Conservation (phyloP, 2,329 filamentous ascomycete species). For the Tolypocladium ovalisporum region DNA sequence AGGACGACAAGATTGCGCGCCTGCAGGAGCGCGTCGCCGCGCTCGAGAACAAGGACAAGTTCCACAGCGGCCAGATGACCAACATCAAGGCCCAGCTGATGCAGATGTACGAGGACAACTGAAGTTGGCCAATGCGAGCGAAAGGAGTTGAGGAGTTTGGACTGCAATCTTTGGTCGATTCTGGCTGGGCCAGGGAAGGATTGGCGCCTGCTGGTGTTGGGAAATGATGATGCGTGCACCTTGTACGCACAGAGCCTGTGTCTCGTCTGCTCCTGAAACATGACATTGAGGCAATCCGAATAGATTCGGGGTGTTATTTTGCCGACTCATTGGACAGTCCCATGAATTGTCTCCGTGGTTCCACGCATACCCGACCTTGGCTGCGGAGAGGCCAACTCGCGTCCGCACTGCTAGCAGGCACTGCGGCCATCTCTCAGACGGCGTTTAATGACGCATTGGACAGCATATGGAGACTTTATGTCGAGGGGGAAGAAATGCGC, state of each 20-base stretch:
- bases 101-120: constrained; percentile 24
- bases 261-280: no score
- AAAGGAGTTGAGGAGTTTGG: not conserved
- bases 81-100: constrained; percentile 26
- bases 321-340: no score
- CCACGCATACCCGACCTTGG: no score
- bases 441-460: not conserved
- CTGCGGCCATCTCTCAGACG: not conserved
- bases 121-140: not conserved
- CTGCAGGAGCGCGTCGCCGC: constrained; percentile 24
- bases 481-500: not conserved
- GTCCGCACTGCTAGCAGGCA: not conserved
- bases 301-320: no score
- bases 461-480: not conserved
- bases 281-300: no score
- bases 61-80: constrained; percentile 21
- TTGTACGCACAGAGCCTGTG: not conserved
- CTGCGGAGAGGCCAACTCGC: no score
- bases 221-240: no score
- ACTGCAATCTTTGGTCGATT: not conserved
- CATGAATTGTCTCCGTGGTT: no score
- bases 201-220: not conserved
- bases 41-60: constrained; percentile 25
- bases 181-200: not conserved
- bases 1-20: constrained; percentile 36